These are phyloP conservation scores for Cladosporium sp. DNA, from an alignment of 2,329 filamentous ascomycete species.

Conservation along the genomic window DNA sequence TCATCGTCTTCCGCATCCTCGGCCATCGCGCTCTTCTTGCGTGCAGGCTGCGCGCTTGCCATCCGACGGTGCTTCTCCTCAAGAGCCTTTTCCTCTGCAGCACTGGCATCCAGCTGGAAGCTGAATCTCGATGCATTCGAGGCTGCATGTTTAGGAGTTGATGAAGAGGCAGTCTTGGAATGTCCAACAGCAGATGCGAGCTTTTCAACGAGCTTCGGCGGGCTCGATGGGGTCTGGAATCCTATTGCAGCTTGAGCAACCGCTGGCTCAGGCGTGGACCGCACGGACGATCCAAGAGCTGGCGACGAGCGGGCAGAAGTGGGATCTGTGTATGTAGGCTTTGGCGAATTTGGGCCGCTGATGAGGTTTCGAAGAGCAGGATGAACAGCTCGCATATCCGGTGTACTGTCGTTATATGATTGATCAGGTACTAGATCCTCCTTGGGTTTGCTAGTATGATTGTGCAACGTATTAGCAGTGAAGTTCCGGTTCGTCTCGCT, in stretches of 20 bases:
- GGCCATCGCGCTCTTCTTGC: slow-evolving; percentile 13
- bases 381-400: not conserved
- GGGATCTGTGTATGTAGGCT: not conserved
- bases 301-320: slow-evolving; percentile 8
- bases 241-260: slow-evolving; percentile 5
- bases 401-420: not conserved
- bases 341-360: slow-evolving; percentile 3
- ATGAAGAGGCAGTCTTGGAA: slow-evolving; percentile 16
- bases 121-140: slow-evolving; percentile 77
- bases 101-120: slow-evolving; percentile 71
- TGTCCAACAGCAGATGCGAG: slow-evolving; percentile 28
- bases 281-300: not conserved
- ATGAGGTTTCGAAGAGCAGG: slow-evolving; percentile 9
- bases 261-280: slow-evolving; percentile 8
- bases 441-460: not conserved
- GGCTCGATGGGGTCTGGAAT: slow-evolving; percentile 13
- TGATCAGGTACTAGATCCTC: not conserved
- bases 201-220: slow-evolving; percentile 27
- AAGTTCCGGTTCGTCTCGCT: not conserved
- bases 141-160: slow-evolving; percentile 38
- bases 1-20: slow-evolving; percentile 33
- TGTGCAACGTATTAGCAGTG: not conserved
- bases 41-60: not conserved
- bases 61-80: slow-evolving; percentile 60
- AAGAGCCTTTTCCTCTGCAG: slow-evolving; percentile 61